A percentile compares a stretch with the other conserved stretches of the same genome.
These are phyloP conservation scores for Aspergillus fischeri DNA, from an alignment of 2,329 filamentous ascomycete species.

Conservation along the genomic window DNA sequence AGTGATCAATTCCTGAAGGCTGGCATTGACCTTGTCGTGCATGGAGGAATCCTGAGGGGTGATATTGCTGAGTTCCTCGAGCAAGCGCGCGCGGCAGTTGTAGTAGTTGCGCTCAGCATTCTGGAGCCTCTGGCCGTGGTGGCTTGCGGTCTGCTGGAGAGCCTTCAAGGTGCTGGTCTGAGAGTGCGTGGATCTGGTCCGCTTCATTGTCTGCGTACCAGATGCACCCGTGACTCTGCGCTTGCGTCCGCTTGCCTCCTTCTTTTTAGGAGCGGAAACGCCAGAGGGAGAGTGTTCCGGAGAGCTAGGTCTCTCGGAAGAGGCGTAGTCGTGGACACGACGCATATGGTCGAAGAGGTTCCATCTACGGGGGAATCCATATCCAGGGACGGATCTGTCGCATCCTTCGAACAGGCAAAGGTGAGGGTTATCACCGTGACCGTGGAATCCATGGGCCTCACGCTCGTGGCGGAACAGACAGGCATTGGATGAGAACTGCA, in stretches of 20 bases:
- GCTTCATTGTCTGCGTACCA: slow-evolving; percentile 40
- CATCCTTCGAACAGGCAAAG: slow-evolving; percentile 85
- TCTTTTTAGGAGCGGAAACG: slow-evolving; percentile 34
- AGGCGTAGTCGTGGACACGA: slow-evolving; percentile 69
- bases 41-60: slow-evolving; percentile 38
- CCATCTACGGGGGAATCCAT: slow-evolving; percentile 92
- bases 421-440: slow-evolving; percentile 88
- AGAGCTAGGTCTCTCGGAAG: slow-evolving; percentile 40
- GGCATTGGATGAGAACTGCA: slow-evolving; percentile 92
- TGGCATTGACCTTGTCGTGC: slow-evolving; percentile 43
- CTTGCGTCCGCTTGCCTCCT: slow-evolving; percentile 37
- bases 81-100: slow-evolving; percentile 37
- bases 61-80: slow-evolving; percentile 38
- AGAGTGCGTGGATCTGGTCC: slow-evolving; percentile 38
- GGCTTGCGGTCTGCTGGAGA: slow-evolving; percentile 27
- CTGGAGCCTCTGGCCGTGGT: slow-evolving; percentile 38
- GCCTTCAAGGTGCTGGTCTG: slow-evolving; percentile 33
- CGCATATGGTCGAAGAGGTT: slow-evolving; percentile 97
- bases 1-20: slow-evolving; percentile 42
- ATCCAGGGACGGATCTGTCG: slow-evolving; percentile 73
- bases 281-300: slow-evolving; percentile 35
- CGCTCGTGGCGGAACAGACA: slow-evolving; percentile 92
- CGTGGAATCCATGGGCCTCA: slow-evolving; percentile 92
- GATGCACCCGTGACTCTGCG: slow-evolving; percentile 35
- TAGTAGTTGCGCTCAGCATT: slow-evolving; percentile 41